phyloP scores from a whole-genome alignment of 352 stramenopile species.

The Phytophthora pini region DNA sequence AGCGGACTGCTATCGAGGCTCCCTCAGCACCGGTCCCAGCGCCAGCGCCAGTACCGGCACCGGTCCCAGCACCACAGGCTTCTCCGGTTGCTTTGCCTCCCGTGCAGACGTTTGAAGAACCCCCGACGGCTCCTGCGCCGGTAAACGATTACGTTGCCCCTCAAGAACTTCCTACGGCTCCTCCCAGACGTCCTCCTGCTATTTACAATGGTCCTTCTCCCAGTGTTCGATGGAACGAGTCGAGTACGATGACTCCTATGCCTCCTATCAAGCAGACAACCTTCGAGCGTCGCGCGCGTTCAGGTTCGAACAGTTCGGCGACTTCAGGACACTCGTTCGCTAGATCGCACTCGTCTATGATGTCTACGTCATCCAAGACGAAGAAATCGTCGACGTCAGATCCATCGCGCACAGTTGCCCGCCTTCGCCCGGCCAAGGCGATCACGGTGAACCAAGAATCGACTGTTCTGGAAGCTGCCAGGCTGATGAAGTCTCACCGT shows the following conservation, averaged over 20 bases:
- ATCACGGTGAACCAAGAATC: constrained; percentile 83
- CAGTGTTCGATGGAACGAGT: constrained; percentile 24
- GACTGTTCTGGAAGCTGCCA: constrained; percentile 88
- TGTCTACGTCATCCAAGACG: constrained; percentile 79
- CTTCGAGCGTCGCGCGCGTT: constrained; percentile 58
- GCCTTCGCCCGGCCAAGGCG: constrained; percentile 86
- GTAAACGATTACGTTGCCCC: constrained; percentile 19
- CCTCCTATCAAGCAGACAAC: constrained; percentile 31
- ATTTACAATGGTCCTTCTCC: constrained; percentile 48
- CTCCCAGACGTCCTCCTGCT: constrained; percentile 33
- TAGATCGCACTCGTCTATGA: constrained; percentile 77
- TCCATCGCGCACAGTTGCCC: constrained; percentile 74
- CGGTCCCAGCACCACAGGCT: constrained; percentile 12
- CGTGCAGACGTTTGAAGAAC: constrained; percentile 28
- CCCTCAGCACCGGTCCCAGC: constrained; percentile 1
- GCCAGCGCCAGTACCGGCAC: constrained; percentile 6
- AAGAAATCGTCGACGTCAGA: constrained; percentile 67
- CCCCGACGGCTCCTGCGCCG: constrained; percentile 12
- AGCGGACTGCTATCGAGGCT: constrained; percentile 11
- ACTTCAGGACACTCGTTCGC: constrained; percentile 84
- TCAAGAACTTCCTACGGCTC: constrained; percentile 24
- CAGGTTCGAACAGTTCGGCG: constrained; percentile 75
- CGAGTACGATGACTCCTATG: constrained; percentile 37
- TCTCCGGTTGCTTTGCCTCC: constrained; percentile 19
- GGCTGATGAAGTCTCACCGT: constrained; percentile 93